Base-by-base conservation (phyloP, 73 alveolate species). In the Paramecium caudatum region DNA sequence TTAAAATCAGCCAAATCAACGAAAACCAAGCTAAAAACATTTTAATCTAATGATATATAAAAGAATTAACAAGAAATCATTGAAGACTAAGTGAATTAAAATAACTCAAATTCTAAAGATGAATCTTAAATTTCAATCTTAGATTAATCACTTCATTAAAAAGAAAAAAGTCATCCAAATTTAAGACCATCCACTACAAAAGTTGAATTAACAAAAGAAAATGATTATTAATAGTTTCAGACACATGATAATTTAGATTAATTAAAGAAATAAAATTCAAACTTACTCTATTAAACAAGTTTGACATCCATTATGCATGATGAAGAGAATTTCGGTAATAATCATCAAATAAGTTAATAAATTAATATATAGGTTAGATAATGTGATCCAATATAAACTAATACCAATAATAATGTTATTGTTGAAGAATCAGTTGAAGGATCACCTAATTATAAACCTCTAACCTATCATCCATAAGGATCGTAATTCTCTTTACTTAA, bases 281-380 rank as follows among this genome's bases (percentile, higher is more conserved):
- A 55, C 23, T 55, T 55, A 21, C 23, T 55, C 25, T 7, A 16
- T 27, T 55, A 55, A 55, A 55, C 30, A 0, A 55, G 80, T 55
- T 27, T 55, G 80, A 55, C 80, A 55, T 55, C 80, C 23, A 55
- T 55, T 19, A 55, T 55, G 80, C 80, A 55, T 55, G 80, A 55
- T 55, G 80, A 55, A 12, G 80, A 55, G 16, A 37, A 55, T 55
- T 23, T 27, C 12, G 10, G 46, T 27, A 55, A 55, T 5, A n/a
- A n/a, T n/a, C n/a, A n/a, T n/a, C n/a, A n/a, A n/a, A 23, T 23
- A 0, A 55, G 17, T 55, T 21, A 55, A 55, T 55, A 55, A 55
- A 55, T 55, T 0, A 55, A 55, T 23, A 55, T 55, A 9, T 55
- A 55, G 7, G 80, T 55, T 10, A 55, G 30, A 27, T 23, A 55